These are phyloP conservation scores for Pugionium dolabratum DNA, from an alignment of 345 rosid genomes.

Conservation along the genomic window DNA sequence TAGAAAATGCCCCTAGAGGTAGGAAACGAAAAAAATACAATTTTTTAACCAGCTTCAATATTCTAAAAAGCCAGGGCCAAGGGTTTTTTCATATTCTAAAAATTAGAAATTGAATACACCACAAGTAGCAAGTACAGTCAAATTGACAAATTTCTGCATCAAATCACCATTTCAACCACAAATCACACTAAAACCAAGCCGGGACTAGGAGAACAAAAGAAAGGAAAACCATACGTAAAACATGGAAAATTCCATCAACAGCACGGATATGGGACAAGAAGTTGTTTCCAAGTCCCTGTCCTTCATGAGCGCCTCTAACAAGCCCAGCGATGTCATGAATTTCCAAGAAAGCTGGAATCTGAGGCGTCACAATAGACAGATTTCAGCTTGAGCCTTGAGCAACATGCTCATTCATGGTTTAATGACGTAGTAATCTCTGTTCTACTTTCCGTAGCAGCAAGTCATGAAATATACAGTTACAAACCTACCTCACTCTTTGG, in stretches of 20 bases:
- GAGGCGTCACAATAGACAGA: constrained; percentile 16
- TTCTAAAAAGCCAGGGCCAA: background rate
- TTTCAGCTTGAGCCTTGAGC: constrained; percentile 1
- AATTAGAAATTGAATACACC: background rate
- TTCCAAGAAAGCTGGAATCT: constrained; percentile 93
- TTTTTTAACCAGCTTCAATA: background rate
- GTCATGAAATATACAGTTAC: background rate
- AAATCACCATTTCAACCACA: constrained; percentile 8
- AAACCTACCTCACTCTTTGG: constrained; percentile 80
- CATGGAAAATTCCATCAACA: constrained; percentile 98
- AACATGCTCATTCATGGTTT: background rate
- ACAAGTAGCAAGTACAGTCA: background rate
- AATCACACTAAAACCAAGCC: background rate
- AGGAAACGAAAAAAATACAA: background rate
- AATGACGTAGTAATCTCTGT: background rate
- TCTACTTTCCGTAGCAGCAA: background rate
- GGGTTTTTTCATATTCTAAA: background rate
- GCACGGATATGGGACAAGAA: constrained; percentile 98
- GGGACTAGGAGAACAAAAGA: background rate
- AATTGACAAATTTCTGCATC: background rate
- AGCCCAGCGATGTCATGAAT: constrained; percentile 98
- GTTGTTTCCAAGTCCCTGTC: constrained; percentile 95
- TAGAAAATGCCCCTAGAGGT: background rate
- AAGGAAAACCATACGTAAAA: constrained; percentile 65
- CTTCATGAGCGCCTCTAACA: constrained; percentile 94